phyloP scores from a whole-genome alignment of 2,329 filamentous ascomycete species.

The Neopestalotiopsis sp. region DNA sequence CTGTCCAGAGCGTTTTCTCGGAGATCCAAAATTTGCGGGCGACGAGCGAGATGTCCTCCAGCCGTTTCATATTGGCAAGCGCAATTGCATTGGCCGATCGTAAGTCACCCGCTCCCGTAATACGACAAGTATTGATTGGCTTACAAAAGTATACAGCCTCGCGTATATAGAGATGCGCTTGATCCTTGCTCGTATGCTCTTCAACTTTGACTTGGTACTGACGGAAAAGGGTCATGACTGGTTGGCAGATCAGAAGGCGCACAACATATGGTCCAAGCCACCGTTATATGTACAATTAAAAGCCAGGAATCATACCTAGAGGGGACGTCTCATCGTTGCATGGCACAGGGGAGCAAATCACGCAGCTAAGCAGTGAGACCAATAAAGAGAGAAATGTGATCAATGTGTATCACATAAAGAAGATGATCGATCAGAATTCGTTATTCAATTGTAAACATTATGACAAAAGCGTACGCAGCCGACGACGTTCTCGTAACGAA shows the following conservation, averaged over 20 bases:
- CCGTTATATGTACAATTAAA: neutral
- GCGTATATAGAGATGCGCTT: constrained; percentile 48
- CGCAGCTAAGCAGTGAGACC: too few relatives aligned
- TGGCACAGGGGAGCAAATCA: too few relatives aligned
- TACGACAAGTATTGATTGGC: neutral
- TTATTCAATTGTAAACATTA: too few relatives aligned
- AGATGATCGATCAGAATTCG: too few relatives aligned
- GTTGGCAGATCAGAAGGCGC: constrained; percentile 17
- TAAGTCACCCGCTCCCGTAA: neutral
- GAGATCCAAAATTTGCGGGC: constrained; percentile 10
- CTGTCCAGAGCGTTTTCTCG: constrained; percentile 24
- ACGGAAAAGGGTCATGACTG: constrained; percentile 29
- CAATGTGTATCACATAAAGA: too few relatives aligned
- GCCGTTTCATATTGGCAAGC: constrained; percentile 17
- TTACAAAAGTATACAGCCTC: neutral
- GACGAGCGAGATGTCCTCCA: constrained; percentile 15
- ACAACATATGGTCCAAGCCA: constrained; percentile 13
- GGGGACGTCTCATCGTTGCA: neutral
- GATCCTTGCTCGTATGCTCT: constrained; percentile 43
- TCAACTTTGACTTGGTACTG: constrained; percentile 43
- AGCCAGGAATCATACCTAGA: constrained; percentile 21
- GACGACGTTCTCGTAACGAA: too few relatives aligned
- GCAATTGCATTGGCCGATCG: constrained; percentile 19
- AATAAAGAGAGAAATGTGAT: too few relatives aligned
- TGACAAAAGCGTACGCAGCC: too few relatives aligned